Evolutionary conservation across 345 rosid genomes (phyloP).

Genomic region (Populus alba): DNA sequence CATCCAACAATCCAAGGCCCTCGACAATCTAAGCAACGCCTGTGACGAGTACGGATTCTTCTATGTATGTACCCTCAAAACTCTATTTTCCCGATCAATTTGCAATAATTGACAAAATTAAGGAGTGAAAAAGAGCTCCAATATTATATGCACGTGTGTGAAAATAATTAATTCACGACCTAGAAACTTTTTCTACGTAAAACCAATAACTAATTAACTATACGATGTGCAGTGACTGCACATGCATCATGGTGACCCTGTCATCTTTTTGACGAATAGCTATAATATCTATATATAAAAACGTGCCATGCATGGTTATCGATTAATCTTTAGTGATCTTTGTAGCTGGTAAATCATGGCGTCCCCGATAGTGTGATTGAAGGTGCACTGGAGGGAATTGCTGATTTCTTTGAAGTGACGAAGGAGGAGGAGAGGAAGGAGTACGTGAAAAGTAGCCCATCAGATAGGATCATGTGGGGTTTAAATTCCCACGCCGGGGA

Average conservation of each 20-base stretch:
- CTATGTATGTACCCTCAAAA: constrained; percentile 14
- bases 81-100: not conserved
- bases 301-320: not conserved
- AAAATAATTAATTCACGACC: too few species aligned
- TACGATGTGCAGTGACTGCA: too few species aligned
- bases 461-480: constrained; percentile 24
- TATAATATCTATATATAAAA: not conserved
- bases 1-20: constrained; percentile 12
- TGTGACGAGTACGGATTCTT: constrained; percentile 33
- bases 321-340: not conserved
- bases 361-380: constrained; percentile 23
- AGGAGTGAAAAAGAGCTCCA: not conserved
- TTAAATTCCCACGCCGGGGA: constrained; percentile 12
- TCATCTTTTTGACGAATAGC: too few species aligned
- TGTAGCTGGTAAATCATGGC: constrained; percentile 34
- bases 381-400: constrained; percentile 19
- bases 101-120: not conserved
- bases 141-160: too few species aligned
- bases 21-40: constrained; percentile 19
- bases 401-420: constrained; percentile 22
- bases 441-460: constrained; percentile 14
- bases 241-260: too few species aligned
- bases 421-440: constrained; percentile 11
- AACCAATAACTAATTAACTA: too few species aligned
- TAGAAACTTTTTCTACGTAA: too few species aligned